Evolutionary conservation across 2,329 filamentous ascomycete species (phyloP).

Genomic region (Tolypocladium pustulatum): DNA sequence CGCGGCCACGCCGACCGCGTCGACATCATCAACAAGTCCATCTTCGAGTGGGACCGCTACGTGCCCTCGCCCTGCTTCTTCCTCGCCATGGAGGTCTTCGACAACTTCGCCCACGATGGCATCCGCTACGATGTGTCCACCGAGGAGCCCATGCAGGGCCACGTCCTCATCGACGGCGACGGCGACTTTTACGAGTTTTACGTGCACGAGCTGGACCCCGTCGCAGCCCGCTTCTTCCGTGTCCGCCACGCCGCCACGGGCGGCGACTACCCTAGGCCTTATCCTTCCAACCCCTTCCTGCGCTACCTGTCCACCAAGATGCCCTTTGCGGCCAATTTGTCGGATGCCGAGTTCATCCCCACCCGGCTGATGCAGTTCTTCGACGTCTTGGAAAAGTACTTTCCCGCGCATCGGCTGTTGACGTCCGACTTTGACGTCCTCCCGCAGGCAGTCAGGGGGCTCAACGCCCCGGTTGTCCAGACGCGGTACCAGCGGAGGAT

Average conservation of each 20-base stretch:
- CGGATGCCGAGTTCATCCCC: conserved; percentile 82
- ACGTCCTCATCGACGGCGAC: conserved; percentile 71
- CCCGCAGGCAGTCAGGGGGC: conserved; percentile 69
- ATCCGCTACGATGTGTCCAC: conserved; percentile 82
- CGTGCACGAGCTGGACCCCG: conserved; percentile 65
- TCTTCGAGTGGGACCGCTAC: conserved; percentile 86
- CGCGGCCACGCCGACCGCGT: conserved; percentile 76
- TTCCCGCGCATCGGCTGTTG: conserved; percentile 80
- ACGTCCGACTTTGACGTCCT: conserved; percentile 85
- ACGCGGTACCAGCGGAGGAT: conserved; percentile 81
- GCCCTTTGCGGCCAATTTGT: conserved; percentile 67
- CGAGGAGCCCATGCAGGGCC: conserved; percentile 75
- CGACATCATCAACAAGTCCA: conserved; percentile 86
- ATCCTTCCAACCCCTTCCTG: conserved; percentile 39
- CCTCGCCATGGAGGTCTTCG: conserved; percentile 93
- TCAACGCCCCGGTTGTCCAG: conserved; percentile 94
- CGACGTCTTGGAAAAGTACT: conserved; percentile 76
- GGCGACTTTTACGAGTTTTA: conserved; percentile 97
- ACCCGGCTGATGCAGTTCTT: conserved; percentile 96
- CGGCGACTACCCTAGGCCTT: conserved; percentile 53
- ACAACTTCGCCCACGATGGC: conserved; percentile 94
- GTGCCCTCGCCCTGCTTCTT: conserved; percentile 96
- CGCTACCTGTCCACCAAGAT: conserved; percentile 52
- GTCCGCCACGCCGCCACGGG: conserved; percentile 70
- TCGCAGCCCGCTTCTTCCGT: conserved; percentile 71